These are phyloP conservation scores for Nannizzia gypsea DNA, from an alignment of 2,329 filamentous ascomycete genomes.

Conservation along the genomic window DNA sequence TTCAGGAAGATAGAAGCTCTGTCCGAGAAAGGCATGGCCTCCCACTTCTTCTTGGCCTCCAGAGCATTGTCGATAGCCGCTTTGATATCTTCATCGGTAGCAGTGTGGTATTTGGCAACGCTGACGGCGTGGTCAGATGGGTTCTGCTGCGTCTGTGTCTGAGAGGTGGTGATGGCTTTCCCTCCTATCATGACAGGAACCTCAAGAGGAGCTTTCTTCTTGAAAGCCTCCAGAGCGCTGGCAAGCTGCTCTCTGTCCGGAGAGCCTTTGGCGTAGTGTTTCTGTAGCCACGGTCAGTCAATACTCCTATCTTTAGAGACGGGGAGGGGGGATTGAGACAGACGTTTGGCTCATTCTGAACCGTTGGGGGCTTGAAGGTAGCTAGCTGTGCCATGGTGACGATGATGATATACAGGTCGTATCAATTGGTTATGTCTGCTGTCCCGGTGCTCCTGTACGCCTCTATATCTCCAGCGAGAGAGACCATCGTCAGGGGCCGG, in stretches of 20 bases:
- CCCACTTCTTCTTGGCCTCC: constrained; percentile 77
- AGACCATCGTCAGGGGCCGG: background rate
- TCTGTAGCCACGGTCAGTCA: constrained; percentile 39
- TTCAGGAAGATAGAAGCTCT: constrained; percentile 90
- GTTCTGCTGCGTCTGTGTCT: constrained; percentile 52
- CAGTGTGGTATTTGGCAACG: constrained; percentile 76
- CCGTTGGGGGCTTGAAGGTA: constrained; percentile 73
- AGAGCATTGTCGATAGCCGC: constrained; percentile 74
- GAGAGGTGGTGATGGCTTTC: constrained; percentile 49
- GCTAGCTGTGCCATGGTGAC: constrained; percentile 49
- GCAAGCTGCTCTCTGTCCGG: constrained; percentile 64
- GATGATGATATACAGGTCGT: background rate
- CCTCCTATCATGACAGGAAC: constrained; percentile 77
- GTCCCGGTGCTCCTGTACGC: background rate
- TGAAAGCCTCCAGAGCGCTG: constrained; percentile 58
- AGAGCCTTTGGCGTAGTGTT: constrained; percentile 79
- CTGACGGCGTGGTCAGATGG: constrained; percentile 66
- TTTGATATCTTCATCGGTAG: constrained; percentile 62
- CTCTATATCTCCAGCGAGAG: background rate
- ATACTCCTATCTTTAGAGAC: constrained; percentile 5
- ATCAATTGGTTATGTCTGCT: background rate
- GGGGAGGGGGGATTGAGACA: constrained; percentile 27
- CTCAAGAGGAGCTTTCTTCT: constrained; percentile 57
- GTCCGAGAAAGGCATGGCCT: constrained; percentile 74
- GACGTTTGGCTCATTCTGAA: constrained; percentile 94